phyloP scores from a whole-genome alignment of 202 grass and related monocot species.

The Zoysia matrella region DNA sequence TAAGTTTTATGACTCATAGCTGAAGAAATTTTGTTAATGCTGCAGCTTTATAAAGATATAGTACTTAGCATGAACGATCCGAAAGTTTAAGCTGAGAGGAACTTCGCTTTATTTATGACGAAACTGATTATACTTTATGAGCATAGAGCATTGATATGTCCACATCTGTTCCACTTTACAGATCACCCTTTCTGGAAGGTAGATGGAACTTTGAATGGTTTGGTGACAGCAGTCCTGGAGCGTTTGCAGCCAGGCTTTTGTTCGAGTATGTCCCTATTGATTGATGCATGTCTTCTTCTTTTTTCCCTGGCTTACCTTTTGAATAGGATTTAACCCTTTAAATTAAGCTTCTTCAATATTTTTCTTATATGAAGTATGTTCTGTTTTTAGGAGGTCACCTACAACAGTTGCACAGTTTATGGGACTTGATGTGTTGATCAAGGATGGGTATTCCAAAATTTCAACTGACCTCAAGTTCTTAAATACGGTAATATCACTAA shows the following conservation, averaged over 20 bases:
- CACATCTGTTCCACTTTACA: constrained; percentile 46
- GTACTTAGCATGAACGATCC: neutral
- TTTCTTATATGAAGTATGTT: constrained; percentile 22
- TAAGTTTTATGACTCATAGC: constrained; percentile 22
- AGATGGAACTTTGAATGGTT: constrained; percentile 98
- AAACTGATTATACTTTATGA: neutral
- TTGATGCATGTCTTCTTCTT: constrained; percentile 22
- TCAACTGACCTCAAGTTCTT: constrained; percentile 87
- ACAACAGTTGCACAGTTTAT: constrained; percentile 80
- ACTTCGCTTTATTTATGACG: constrained; percentile 8
- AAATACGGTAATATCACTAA: constrained; percentile 65
- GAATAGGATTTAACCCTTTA: neutral
- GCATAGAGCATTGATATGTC: constrained; percentile 7
- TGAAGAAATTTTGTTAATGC: neutral
- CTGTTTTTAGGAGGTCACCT: constrained; percentile 80
- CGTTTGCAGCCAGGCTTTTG: constrained; percentile 72
- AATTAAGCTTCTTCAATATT: constrained; percentile 16
- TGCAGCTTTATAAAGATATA: neutral
- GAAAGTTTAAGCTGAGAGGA: neutral
- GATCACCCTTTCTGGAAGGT: constrained; percentile 92
- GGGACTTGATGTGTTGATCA: constrained; percentile 84
- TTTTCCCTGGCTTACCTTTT: neutral
- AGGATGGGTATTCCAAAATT: constrained; percentile 89
- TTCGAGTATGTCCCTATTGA: constrained; percentile 77
- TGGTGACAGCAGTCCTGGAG: constrained; percentile 82